Evolutionary conservation across 2,329 filamentous ascomycete species (phyloP).

Genomic region (Fusarium caatingaense): DNA sequence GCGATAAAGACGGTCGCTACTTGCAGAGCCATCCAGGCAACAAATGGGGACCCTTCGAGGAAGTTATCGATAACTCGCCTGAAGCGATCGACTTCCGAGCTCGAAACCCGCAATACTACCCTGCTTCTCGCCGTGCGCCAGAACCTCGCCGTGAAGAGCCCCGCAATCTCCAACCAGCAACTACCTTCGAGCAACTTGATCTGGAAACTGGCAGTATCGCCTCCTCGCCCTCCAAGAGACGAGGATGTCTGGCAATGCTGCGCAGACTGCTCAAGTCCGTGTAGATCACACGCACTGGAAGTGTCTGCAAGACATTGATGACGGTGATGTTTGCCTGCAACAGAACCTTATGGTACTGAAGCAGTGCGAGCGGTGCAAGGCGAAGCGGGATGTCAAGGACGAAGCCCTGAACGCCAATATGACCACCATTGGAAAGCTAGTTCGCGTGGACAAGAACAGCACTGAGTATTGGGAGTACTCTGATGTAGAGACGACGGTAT

Average conservation of each 20-base stretch:
- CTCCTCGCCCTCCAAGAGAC: neutral
- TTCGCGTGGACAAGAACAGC: neutral
- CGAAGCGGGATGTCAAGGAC: conserved; percentile 3
- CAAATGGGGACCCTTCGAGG: neutral
- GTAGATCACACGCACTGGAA: conserved; percentile 3
- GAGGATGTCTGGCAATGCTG: neutral
- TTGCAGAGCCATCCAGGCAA: neutral
- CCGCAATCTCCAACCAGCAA: neutral
- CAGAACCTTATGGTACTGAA: conserved; percentile 1
- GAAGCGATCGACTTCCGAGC: neutral
- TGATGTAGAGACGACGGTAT: too few relatives aligned
- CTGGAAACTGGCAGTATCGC: neutral
- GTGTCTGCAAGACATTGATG: neutral
- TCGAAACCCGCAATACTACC: neutral
- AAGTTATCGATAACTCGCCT: neutral
- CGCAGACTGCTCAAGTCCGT: neutral
- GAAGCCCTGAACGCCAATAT: neutral
- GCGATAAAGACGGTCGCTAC: neutral
- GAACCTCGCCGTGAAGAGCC: neutral
- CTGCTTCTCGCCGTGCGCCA: neutral
- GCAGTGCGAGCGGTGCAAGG: neutral
- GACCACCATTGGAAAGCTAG: conserved; percentile 2
- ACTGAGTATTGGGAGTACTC: conserved; percentile 12
- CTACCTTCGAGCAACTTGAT: neutral
- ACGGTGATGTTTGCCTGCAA: neutral